A percentile compares a stretch with the other conserved stretches of the same genome.
These are phyloP conservation scores for Xanthoconium stramineum DNA, from an alignment of 768 basidiomycete species.

Conservation along the genomic window DNA sequence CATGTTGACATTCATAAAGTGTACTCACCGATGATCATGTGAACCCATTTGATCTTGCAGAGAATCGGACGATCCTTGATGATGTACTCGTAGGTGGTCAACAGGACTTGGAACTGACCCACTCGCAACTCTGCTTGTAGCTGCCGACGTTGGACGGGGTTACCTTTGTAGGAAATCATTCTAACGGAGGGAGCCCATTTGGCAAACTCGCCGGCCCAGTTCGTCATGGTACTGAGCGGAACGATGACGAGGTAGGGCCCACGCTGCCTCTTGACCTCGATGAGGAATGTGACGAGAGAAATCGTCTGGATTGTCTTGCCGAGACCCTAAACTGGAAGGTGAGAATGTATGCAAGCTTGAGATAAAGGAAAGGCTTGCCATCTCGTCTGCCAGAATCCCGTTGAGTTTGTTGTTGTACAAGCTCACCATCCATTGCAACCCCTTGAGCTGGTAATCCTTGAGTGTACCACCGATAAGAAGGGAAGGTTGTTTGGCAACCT, in stretches of 20 bases:
- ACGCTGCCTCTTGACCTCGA: constrained; percentile 85
- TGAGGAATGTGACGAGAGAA: constrained; percentile 91
- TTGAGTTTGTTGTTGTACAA: constrained; percentile 95
- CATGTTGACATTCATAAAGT: neutral
- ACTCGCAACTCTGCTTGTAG: constrained; percentile 74
- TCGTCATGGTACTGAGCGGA: constrained; percentile 93
- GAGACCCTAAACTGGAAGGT: constrained; percentile 60
- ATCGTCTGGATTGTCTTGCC: constrained; percentile 96
- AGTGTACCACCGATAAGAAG: constrained; percentile 84
- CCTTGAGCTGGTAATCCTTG: constrained; percentile 94
- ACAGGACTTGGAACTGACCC: constrained; percentile 84
- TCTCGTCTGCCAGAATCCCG: constrained; percentile 93
- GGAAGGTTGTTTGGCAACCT: constrained; percentile 64
- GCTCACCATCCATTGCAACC: constrained; percentile 98
- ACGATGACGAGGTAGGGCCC: constrained; percentile 96
- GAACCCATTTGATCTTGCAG: constrained; percentile 91
- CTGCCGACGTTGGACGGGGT: constrained; percentile 75
- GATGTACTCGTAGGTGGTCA: constrained; percentile 97
- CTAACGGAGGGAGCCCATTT: constrained; percentile 90
- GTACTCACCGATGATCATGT: constrained; percentile 88
- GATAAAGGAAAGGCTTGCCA: constrained; percentile 48
- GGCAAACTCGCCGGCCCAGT: constrained; percentile 96
- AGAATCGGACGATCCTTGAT: constrained; percentile 93
- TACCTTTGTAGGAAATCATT: constrained; percentile 86
- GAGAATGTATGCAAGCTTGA: constrained; percentile 6